phyloP scores from a whole-genome alignment of 2,329 filamentous ascomycete species.

The Talaromyces sp. region DNA sequence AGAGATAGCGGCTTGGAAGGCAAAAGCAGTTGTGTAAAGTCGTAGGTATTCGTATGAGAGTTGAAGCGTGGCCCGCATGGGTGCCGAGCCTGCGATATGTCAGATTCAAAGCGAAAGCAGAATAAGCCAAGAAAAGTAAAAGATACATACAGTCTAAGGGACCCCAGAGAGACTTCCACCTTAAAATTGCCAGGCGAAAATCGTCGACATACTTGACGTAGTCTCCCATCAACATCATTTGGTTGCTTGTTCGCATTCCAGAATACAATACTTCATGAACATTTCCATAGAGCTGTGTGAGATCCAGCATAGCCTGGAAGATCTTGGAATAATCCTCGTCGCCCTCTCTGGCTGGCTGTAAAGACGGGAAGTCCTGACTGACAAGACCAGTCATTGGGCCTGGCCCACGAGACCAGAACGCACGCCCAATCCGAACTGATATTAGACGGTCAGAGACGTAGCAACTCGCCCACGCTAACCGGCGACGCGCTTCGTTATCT shows the following conservation, averaged over 20 bases:
- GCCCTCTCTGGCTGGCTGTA: constrained; percentile 60
- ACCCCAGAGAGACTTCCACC: constrained; percentile 73
- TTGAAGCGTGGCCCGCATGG: constrained; percentile 67
- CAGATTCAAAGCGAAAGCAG: constrained; percentile 5
- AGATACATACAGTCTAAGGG: constrained; percentile 60
- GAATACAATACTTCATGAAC: constrained; percentile 75
- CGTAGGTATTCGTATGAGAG: constrained; percentile 74
- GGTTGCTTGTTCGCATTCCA: constrained; percentile 68
- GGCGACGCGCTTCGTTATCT: constrained; percentile 62
- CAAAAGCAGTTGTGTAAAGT: constrained; percentile 74
- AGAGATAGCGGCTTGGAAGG: constrained; percentile 70
- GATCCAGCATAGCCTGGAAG: constrained; percentile 70
- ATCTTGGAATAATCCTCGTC: constrained; percentile 70
- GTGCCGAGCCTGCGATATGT: constrained; percentile 56
- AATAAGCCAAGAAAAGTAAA: neutral
- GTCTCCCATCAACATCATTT: constrained; percentile 70
- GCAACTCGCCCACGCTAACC: constrained; percentile 70
- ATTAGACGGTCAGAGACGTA: constrained; percentile 70
- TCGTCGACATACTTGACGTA: constrained; percentile 78
- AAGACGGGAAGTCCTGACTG: constrained; percentile 68
- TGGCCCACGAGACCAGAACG: constrained; percentile 73
- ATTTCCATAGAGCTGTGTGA: constrained; percentile 73
- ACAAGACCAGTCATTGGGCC: constrained; percentile 67
- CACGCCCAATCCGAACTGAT: constrained; percentile 70
- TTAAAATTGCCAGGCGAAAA: constrained; percentile 68